phyloP scores from a whole-genome alignment of 768 basidiomycete species.

The Agaricus subrufescens region DNA sequence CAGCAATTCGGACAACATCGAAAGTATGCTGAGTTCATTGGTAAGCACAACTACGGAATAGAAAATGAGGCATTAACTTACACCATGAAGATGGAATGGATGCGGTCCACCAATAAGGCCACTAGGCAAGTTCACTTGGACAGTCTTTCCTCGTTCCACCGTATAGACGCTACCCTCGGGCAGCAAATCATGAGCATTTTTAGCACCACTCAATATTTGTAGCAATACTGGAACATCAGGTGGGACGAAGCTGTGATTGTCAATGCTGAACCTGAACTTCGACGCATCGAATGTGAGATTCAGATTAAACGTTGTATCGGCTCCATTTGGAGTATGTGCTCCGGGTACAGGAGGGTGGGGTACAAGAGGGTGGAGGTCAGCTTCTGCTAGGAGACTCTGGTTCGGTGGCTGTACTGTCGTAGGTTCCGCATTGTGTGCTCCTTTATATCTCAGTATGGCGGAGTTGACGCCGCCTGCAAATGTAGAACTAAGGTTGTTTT shows the following conservation, averaged over 20 bases:
- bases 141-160: constrained; percentile 38
- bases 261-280: constrained; percentile 29
- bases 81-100: constrained; percentile 44
- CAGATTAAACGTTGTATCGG: constrained; percentile 24
- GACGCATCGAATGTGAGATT: constrained; percentile 9
- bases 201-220: constrained; percentile 34
- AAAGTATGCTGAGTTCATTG: constrained; percentile 25
- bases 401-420: constrained; percentile 13
- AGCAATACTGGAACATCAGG: constrained; percentile 33
- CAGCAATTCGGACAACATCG: constrained; percentile 37
- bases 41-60: neutral
- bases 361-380: neutral
- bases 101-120: constrained; percentile 22
- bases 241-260: constrained; percentile 17
- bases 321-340: constrained; percentile 25
- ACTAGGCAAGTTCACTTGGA: constrained; percentile 41
- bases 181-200: constrained; percentile 32
- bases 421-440: constrained; percentile 28
- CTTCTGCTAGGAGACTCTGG: neutral
- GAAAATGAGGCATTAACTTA: constrained; percentile 18
- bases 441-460: constrained; percentile 24
- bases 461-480: constrained; percentile 16
- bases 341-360: constrained; percentile 20
- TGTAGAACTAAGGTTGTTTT: neutral
- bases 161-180: constrained; percentile 35